These are phyloP conservation scores for Halenospora varia DNA, from an alignment of 495 filamentous ascomycete genomes.

Conservation along the genomic window DNA sequence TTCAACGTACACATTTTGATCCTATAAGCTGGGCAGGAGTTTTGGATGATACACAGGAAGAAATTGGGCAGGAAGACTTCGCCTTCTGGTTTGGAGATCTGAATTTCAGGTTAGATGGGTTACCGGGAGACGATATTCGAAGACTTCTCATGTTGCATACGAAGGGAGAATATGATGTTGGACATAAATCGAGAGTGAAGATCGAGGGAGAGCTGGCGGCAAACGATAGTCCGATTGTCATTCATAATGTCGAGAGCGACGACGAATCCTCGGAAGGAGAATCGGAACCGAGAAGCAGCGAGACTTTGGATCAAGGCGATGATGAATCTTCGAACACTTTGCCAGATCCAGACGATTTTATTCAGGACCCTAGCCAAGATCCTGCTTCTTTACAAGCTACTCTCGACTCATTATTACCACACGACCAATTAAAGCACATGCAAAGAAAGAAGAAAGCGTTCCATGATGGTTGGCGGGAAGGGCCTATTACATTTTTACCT, in stretches of 20 bases:
- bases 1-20: constrained; percentile 67
- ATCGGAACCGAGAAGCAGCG: constrained; percentile 12
- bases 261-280: constrained; percentile 32
- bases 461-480: constrained; percentile 88
- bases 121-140: constrained; percentile 87
- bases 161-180: constrained; percentile 65
- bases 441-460: constrained; percentile 74
- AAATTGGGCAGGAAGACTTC: constrained; percentile 88
- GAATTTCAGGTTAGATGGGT: constrained; percentile 87
- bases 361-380: constrained; percentile 45
- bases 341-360: constrained; percentile 52
- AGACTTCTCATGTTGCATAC: constrained; percentile 80
- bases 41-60: constrained; percentile 51
- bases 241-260: constrained; percentile 25
- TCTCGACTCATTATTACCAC: constrained; percentile 75
- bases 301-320: constrained; percentile 13
- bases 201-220: constrained; percentile 31
- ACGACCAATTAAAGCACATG: constrained; percentile 81
- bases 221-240: constrained; percentile 31
- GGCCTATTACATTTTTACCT: constrained; percentile 80
- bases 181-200: constrained; percentile 11
- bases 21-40: constrained; percentile 58
- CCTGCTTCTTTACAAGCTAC: constrained; percentile 72
- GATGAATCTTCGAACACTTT: constrained; percentile 28
- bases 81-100: constrained; percentile 96